Percentiles rank a stretch among this genome's conserved stretches.
Evolutionary conservation across 257 asterid genomes (phyloP).

Genomic region (Euphrasia confusa): DNA sequence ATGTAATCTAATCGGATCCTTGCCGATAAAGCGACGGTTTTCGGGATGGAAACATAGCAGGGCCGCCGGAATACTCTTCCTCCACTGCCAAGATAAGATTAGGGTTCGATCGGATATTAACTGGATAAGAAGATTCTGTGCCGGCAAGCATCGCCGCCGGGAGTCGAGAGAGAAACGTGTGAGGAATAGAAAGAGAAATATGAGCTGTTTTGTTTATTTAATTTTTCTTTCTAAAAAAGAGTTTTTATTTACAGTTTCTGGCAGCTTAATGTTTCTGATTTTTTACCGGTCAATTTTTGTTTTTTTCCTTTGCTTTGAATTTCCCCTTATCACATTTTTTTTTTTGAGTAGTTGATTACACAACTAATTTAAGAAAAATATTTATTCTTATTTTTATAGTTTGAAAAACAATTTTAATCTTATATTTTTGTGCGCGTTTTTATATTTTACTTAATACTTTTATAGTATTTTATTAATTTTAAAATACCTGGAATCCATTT

Average conservation of each 20-base stretch:
- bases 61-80: conserved; percentile 25
- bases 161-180: background rate
- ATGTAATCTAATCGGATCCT: conserved; percentile 23
- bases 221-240: background rate
- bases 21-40: conserved; percentile 18
- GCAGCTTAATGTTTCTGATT: conserved; percentile 22
- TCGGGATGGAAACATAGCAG: conserved; percentile 20
- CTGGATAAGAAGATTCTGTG: background rate
- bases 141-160: conserved; percentile 39
- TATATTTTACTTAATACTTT: too few relatives aligned
- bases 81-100: background rate
- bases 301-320: conserved; percentile 10
- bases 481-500: too few relatives aligned
- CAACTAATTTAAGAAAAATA: too few relatives aligned
- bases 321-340: too few relatives aligned
- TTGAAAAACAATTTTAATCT: too few relatives aligned
- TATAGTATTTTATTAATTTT: too few relatives aligned
- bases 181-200: background rate
- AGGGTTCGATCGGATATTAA: conserved; percentile 15
- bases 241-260: conserved; percentile 26
- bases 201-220: background rate
- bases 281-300: conserved; percentile 30
- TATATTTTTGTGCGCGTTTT: too few relatives aligned
- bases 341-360: too few relatives aligned
- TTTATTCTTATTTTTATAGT: too few relatives aligned